Evolutionary conservation across 1,284 basidiomycete species (phyloP).

Genomic region (Puccinia novopanici): DNA sequence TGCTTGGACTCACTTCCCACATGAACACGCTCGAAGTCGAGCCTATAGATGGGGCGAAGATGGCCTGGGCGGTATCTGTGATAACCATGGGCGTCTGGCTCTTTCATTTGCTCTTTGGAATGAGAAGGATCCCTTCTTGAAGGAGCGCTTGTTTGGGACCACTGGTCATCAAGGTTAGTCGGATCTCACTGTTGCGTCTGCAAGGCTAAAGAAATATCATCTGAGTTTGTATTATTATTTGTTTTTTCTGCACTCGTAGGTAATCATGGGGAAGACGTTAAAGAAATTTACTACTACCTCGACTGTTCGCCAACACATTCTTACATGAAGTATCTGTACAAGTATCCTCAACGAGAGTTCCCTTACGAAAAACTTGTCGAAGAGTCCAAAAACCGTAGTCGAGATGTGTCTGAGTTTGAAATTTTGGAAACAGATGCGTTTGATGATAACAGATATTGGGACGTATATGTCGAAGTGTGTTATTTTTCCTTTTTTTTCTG

Average conservation of each 20-base stretch:
- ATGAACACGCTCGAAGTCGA: slow-evolving; percentile 88
- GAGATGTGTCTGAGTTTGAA: slow-evolving; percentile 88
- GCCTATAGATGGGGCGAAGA: slow-evolving; percentile 99
- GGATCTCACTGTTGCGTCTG: background rate
- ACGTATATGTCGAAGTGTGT: slow-evolving; percentile 86
- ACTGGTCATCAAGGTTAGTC: slow-evolving; percentile 77
- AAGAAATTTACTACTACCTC: slow-evolving; percentile 96
- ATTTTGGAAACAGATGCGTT: slow-evolving; percentile 89
- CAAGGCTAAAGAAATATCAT: background rate
- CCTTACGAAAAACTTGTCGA: slow-evolving; percentile 90
- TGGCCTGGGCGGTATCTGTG: slow-evolving; percentile 90
- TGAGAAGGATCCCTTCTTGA: slow-evolving; percentile 87
- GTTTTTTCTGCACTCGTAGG: slow-evolving; percentile 63
- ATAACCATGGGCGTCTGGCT: slow-evolving; percentile 92
- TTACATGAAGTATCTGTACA: slow-evolving; percentile 99
- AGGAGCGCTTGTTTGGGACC: slow-evolving; percentile 90
- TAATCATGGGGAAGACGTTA: slow-evolving; percentile 98
- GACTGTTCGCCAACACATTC: slow-evolving; percentile 97
- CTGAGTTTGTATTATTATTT: background rate
- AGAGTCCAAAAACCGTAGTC: slow-evolving; percentile 77
- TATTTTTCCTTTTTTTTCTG: slow-evolving; percentile 33
- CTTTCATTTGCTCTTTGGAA: slow-evolving; percentile 93
- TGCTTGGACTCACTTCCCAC: slow-evolving; percentile 96
- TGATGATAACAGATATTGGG: slow-evolving; percentile 94
- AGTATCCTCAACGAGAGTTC: slow-evolving; percentile 87